A percentile compares a stretch with the other conserved stretches of the same genome.
Conservation (phyloP, 2,329 filamentous ascomycete genomes). For the Cladosporium halotolerans region DNA sequence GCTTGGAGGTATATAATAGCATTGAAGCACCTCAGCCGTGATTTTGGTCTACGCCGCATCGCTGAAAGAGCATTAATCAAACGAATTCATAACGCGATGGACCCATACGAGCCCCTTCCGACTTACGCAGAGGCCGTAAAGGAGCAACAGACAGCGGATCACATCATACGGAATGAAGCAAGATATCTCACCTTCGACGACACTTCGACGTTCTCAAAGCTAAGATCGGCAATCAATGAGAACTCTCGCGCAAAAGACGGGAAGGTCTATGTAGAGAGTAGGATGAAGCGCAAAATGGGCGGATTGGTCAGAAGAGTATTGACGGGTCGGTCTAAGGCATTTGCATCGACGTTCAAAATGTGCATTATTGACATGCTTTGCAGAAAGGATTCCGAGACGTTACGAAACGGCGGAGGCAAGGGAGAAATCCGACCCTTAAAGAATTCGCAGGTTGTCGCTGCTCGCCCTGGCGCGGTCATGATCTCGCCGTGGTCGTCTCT, state of each 20-base stretch:
- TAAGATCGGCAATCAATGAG: background rate
- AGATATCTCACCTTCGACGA: background rate
- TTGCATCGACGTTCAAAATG: too few relatives aligned
- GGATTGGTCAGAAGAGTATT: background rate
- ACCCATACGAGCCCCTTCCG: slow-evolving; percentile 3
- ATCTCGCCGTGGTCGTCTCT: too few relatives aligned
- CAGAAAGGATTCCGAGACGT: too few relatives aligned
- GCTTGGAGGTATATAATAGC: background rate
- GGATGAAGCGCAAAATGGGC: background rate
- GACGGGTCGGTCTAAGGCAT: background rate
- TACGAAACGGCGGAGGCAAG: too few relatives aligned
- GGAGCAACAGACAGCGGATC: background rate
- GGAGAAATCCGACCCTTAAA: too few relatives aligned
- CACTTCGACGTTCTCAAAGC: background rate
- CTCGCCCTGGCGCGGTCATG: too few relatives aligned
- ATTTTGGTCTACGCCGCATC: too few relatives aligned
- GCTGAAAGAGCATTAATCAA: too few relatives aligned
- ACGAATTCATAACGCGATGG: background rate
- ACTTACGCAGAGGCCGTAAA: slow-evolving; percentile 2
- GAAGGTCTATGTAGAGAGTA: background rate
- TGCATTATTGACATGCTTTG: too few relatives aligned
- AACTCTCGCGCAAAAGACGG: background rate
- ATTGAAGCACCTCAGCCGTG: background rate
- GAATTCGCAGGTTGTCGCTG: too few relatives aligned
- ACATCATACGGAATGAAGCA: background rate